Evolutionary conservation across 176 grass and related monocot species (phyloP).

Genomic region (Rhynchospora breviuscula): DNA sequence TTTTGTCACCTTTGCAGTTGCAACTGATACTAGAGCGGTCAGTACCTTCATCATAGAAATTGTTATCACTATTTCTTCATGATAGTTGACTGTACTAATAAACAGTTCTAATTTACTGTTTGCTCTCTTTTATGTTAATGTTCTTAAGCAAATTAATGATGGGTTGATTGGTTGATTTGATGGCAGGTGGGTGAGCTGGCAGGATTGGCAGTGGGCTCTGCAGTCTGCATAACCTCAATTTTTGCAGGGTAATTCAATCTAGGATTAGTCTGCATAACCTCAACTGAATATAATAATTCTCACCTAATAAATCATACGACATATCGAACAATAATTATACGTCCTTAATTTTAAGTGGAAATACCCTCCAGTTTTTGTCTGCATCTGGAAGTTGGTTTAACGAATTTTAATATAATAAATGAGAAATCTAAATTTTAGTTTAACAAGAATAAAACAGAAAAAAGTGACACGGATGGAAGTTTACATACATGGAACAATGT

Average conservation of each 20-base stretch:
- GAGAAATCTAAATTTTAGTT: neutral
- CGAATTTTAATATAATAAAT: neutral
- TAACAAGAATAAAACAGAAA: neutral
- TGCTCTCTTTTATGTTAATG: neutral
- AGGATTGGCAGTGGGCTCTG: slow-evolving; percentile 78
- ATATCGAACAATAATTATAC: slow-evolving; percentile 4
- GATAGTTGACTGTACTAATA: neutral
- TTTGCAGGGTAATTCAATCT: slow-evolving; percentile 78
- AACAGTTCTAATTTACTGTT: neutral
- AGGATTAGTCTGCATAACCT: neutral
- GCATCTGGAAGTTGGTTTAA: neutral
- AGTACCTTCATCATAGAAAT: neutral
- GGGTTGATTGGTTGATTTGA: neutral
- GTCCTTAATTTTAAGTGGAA: neutral
- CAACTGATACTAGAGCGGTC: slow-evolving; percentile 54
- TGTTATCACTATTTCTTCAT: neutral
- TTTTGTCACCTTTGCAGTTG: slow-evolving; percentile 90
- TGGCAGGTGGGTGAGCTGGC: slow-evolving; percentile 95
- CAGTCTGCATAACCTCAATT: slow-evolving; percentile 98
- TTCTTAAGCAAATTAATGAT: neutral
- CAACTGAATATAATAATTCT: neutral
- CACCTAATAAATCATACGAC: slow-evolving; percentile 6
- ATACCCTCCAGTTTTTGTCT: neutral
- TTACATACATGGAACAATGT: too few species aligned
- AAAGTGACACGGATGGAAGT: too few species aligned